A percentile compares a stretch with the other conserved stretches of the same genome.
phyloP scores from a whole-genome alignment of 2,329 filamentous ascomycete genomes.

The Dactylellina parvicollis region DNA sequence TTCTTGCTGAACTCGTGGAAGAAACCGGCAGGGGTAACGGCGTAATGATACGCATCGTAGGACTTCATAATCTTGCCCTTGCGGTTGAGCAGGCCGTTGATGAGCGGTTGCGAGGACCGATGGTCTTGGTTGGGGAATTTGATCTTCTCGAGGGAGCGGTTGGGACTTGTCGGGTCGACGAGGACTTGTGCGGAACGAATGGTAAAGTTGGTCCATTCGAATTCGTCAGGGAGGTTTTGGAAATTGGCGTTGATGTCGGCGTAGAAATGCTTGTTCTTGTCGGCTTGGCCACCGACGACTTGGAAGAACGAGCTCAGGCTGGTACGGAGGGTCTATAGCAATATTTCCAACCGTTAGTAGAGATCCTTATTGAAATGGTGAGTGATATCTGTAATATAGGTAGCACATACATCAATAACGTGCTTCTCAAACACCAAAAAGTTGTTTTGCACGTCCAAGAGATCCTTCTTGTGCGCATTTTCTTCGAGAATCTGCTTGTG shows the following conservation, averaged over 20 bases:
- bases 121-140: conserved; percentile 91
- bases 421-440: conserved; percentile 89
- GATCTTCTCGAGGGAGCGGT: conserved; percentile 77
- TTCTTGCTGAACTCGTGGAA: conserved; percentile 96
- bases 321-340: conserved; percentile 75
- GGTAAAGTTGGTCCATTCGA: conserved; percentile 90
- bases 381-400: no score
- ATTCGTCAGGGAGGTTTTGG: conserved; percentile 81
- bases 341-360: neutral
- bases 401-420: conserved; percentile 66
- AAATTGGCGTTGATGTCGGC: conserved; percentile 78
- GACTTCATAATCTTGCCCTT: conserved; percentile 74
- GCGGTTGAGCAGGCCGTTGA: conserved; percentile 88
- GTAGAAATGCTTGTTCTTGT: conserved; percentile 83
- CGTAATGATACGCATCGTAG: conserved; percentile 85
- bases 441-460: conserved; percentile 89
- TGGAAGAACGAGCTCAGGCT: conserved; percentile 84
- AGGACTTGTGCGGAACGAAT: conserved; percentile 76
- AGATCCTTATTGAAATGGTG: neutral
- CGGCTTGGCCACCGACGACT: conserved; percentile 79
- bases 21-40: conserved; percentile 85
- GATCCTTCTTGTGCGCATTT: conserved; percentile 93
- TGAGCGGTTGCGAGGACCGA: conserved; percentile 78
- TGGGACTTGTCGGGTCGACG: conserved; percentile 78
- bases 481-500: conserved; percentile 92